Evolutionary conservation across 2,329 filamentous ascomycete genomes (phyloP).

Genomic region (Fonsecaea pugnacius): DNA sequence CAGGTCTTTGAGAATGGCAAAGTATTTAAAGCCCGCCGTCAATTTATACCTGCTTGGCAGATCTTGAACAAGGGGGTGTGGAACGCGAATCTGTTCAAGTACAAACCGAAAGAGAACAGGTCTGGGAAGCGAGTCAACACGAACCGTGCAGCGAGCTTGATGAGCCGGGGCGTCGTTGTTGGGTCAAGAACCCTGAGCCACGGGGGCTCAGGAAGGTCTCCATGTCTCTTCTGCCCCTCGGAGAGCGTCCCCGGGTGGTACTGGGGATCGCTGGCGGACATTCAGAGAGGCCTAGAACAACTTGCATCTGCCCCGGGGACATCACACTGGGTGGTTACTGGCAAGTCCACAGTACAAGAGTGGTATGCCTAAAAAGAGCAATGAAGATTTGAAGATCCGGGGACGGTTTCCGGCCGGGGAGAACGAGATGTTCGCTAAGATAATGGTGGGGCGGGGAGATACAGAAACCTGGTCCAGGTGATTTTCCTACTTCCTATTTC

Average conservation of each 20-base stretch:
- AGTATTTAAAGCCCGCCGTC: neutral
- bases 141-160: neutral
- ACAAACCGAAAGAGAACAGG: neutral
- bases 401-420: neutral
- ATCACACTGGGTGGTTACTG: neutral
- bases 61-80: neutral
- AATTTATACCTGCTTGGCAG: slow-evolving; percentile 1
- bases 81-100: neutral
- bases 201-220: neutral
- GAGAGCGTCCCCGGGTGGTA: neutral
- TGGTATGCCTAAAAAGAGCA: neutral
- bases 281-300: neutral
- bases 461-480: neutral
- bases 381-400: neutral
- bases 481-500: neutral
- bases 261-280: neutral
- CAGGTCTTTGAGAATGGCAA: neutral
- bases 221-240: neutral
- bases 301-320: neutral
- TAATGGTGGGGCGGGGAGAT: neutral
- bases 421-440: neutral
- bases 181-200: neutral
- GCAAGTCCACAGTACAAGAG: neutral
- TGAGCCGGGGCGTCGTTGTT: neutral
- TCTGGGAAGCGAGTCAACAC: neutral